Percentiles rank a stretch among this genome's conserved stretches.
Conservation (phyloP, 2,329 filamentous ascomycete species). For the Allantophomopsis cytisporea region DNA sequence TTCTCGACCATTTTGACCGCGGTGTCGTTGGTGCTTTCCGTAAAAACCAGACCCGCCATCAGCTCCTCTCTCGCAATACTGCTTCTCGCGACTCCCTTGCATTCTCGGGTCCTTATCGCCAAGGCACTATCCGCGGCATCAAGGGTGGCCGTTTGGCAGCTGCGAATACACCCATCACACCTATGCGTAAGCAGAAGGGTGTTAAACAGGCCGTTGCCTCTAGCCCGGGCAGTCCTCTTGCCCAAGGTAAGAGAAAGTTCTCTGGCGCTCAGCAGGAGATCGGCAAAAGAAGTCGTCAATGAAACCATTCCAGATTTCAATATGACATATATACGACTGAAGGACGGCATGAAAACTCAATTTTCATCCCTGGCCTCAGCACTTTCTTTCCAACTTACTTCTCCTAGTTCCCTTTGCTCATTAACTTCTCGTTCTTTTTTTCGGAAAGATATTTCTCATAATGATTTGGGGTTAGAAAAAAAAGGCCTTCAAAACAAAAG, state of each 20-base stretch:
- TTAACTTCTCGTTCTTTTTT: too few relatives aligned
- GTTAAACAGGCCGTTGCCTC: neutral
- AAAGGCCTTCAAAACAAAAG: too few relatives aligned
- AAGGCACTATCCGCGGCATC: slow-evolving; percentile 47
- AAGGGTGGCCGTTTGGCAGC: slow-evolving; percentile 53
- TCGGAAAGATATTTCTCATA: too few relatives aligned
- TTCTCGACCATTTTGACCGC: slow-evolving; percentile 55
- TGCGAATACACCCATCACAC: slow-evolving; percentile 55
- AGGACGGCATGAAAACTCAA: slow-evolving; percentile 9
- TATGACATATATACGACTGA: slow-evolving; percentile 9
- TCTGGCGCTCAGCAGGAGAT: slow-evolving; percentile 7
- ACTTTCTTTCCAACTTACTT: too few relatives aligned
- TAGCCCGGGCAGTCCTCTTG: slow-evolving; percentile 14
- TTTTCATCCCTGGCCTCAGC: slow-evolving; percentile 12
- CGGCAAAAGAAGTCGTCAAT: slow-evolving; percentile 12
- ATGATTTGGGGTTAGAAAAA: too few relatives aligned
- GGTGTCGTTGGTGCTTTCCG: slow-evolving; percentile 70
- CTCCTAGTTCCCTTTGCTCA: too few relatives aligned
- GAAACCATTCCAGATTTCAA: neutral
- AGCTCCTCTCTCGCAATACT: slow-evolving; percentile 35
- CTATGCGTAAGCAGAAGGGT: slow-evolving; percentile 33
- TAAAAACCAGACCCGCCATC: slow-evolving; percentile 39
- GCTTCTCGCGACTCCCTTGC: slow-evolving; percentile 48
- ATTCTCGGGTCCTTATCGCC: slow-evolving; percentile 44
- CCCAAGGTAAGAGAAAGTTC: slow-evolving; percentile 14